Percentiles rank a stretch among this genome's conserved stretches.
Conservation (phyloP, 306 rosid genomes). For the Castanopsis chinensis region DNA sequence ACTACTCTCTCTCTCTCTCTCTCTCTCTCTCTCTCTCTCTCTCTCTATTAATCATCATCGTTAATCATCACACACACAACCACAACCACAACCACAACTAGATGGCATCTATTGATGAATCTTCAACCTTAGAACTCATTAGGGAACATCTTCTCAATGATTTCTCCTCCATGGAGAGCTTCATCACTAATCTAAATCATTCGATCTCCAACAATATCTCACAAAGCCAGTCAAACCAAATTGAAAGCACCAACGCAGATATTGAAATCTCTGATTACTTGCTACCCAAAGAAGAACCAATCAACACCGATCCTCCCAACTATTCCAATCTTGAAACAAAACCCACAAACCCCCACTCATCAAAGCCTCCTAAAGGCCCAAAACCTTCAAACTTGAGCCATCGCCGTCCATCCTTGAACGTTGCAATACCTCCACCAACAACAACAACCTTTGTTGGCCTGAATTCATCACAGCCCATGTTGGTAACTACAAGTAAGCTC, state of each 20-base stretch:
- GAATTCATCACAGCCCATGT: background rate
- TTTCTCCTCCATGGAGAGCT: slow-evolving; percentile 36
- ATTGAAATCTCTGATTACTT: slow-evolving; percentile 22
- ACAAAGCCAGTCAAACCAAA: background rate
- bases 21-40: background rate
- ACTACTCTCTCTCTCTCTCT: background rate
- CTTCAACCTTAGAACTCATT: slow-evolving; percentile 54
- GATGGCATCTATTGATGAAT: slow-evolving; percentile 36
- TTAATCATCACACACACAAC: too few species aligned
- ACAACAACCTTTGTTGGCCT: background rate
- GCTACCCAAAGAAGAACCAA: slow-evolving; percentile 10
- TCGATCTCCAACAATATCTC: slow-evolving; percentile 3
- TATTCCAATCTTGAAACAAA: slow-evolving; percentile 7
- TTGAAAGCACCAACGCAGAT: background rate
- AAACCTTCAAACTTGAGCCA: slow-evolving; percentile 21
- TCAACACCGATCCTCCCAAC: background rate
- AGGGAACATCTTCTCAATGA: slow-evolving; percentile 62
- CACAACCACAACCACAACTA: background rate
- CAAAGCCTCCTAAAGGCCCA: slow-evolving; percentile 18
- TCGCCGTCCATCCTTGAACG: slow-evolving; percentile 33
- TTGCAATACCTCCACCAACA: slow-evolving; percentile 23
- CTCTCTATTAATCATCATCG: too few species aligned
- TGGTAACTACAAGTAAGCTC: background rate
- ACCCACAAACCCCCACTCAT: slow-evolving; percentile 3
- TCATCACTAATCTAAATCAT: slow-evolving; percentile 28